Percentiles rank a stretch among this genome's conserved stretches.
These are phyloP conservation scores for Diaporthe citriasiana DNA, from an alignment of 2,329 filamentous ascomycete genomes.

Conservation along the genomic window DNA sequence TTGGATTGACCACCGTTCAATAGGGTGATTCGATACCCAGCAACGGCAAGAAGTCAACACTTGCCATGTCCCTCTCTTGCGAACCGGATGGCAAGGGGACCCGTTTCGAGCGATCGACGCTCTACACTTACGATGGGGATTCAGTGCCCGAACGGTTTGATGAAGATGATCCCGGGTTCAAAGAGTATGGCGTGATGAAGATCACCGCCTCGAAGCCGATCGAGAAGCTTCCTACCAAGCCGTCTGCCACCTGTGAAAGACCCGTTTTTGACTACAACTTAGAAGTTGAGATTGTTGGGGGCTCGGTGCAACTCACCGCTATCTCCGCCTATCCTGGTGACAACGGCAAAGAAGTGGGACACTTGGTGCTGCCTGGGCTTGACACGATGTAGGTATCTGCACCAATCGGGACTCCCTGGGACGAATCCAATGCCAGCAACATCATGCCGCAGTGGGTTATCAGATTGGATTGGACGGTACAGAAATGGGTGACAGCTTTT, in stretches of 20 bases:
- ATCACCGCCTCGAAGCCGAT: neutral
- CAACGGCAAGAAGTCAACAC: neutral
- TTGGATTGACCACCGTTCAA: neutral
- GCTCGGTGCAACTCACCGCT: neutral
- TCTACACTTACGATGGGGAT: neutral
- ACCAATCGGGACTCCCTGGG: accelerated
- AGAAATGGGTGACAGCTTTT: too few relatives aligned
- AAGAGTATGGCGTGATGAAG: neutral
- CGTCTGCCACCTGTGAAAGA: accelerated
- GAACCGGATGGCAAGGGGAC: accelerated
- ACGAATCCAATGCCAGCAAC: too few relatives aligned
- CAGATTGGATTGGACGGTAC: too few relatives aligned
- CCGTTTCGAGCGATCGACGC: accelerated
- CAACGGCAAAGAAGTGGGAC: neutral
- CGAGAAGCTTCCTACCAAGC: neutral
- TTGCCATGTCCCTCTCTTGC: neutral
- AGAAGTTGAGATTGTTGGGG: neutral
- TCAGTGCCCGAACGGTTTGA: neutral
- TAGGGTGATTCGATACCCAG: neutral
- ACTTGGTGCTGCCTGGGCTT: neutral
- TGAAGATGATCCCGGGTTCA: accelerated
- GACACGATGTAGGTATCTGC: neutral
- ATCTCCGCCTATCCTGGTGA: neutral
- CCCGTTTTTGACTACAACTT: neutral
- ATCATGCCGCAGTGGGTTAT: neutral